Base-by-base conservation (phyloP, 495 filamentous ascomycete species). In the Emericellopsis terricola region DNA sequence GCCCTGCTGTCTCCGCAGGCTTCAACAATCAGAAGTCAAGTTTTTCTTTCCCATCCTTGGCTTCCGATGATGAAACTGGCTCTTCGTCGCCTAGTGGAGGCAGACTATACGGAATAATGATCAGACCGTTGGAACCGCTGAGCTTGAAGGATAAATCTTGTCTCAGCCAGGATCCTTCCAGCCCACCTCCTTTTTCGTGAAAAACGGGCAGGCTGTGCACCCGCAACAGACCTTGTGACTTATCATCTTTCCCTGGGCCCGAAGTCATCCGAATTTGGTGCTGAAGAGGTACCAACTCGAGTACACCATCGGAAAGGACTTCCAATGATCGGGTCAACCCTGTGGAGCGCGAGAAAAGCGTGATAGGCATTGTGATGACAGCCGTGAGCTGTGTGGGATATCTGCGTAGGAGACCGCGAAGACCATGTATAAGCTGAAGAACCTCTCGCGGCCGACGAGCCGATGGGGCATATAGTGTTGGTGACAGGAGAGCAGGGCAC, bases 121-220 rank as follows among this genome's bases (percentile, higher is more conserved):
- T 70, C 44, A 97, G 75, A 1, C 69, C 67, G 46, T 69, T 83
- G 39, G 76, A 74, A 42, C 81, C 67, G 47, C 82, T 92, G 20
- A 96, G 54, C 29, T 69, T 85, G 53, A 97, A 97, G 11, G 83
- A 82, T 53, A 92, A 65, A 48, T 94, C 83, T 47, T 89, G 78
- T 8, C 81, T 75, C 34, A 76, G 64, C n/a, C 57, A 62, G 32
- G 68, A 67, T 28, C 58, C 60, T 40, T 72, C 78, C 11, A 69
- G 77, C 9, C 80, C 78, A 4, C 83, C 82, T 6, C 89, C 87
- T 41, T 77, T 84, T 53, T 94, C 89, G 28, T 84, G 80, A 34
- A 80, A 69, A 3, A 93, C 68, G 2, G 91, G 87, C 20, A 96
- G 56, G 15, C 71, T 70, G 55, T 92, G 80, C 2, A 86, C 66